Base-by-base conservation (phyloP, 768 basidiomycete species). In the Kwoniella pini region DNA sequence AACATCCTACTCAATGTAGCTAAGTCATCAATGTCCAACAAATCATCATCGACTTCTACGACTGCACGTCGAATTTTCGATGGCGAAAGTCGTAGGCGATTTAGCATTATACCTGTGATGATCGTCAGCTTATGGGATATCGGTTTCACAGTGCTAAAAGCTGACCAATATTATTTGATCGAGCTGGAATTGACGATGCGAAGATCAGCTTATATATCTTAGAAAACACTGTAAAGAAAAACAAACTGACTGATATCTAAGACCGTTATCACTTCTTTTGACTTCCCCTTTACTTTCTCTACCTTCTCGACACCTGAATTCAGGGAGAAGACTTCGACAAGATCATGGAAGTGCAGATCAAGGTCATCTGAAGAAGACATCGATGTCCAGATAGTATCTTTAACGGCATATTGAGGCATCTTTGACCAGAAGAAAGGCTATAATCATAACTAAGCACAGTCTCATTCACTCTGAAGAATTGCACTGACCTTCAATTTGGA, bases 401-500 rank as follows among this genome's bases (percentile, higher is more conserved):
- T 62, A 3, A 83, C 66, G 4, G 79, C 71, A 6, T 81, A 66
- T 12, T 72, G 74, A n/a, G 82, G 79, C 4, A 93, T 63, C 68
- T 95, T 94, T 64, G 86, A 88, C 92, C 93, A 95, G 76, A 91
- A 91, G 81, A 96, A 92, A 1, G 93, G 89, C 76, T 88, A 49
- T 17, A 12, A 17, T 9, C 19, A 19, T 42, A 19, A 7, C 7
- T 36, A 7, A 36, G 33, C 33, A n/a, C n/a, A n/a, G n/a, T n/a
- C n/a, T n/a, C n/a, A n/a, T n/a, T n/a, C n/a, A n/a, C n/a, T n/a
- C n/a, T n/a, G n/a, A n/a, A n/a, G n/a, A n/a, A n/a, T n/a, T n/a
- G n/a, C n/a, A 60, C 68, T 46, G 24, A 70, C 71, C 36, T 70
- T 73, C 22, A 73, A 52, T 46, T 70, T 72, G 6, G 61, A 53